Conservation (phyloP, 306 rosid genomes). For the Cucurbita argyrosperma region DNA sequence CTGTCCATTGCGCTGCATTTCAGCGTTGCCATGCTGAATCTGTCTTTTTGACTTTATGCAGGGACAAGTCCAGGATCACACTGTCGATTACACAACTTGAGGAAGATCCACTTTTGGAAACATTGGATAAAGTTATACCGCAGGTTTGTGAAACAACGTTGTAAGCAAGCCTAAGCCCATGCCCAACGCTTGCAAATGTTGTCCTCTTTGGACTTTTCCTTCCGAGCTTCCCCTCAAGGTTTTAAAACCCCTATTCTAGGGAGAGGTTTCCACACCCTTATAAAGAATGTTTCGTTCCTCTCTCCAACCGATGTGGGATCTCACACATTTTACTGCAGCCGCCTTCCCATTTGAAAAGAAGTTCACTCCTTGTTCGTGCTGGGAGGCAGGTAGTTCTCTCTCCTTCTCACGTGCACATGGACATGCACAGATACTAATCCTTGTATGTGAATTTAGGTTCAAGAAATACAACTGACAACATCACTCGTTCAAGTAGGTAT, state of each 20-base stretch:
- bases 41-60: slow-evolving; percentile 9
- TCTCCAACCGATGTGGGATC: not conserved
- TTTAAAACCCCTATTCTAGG: too few species aligned
- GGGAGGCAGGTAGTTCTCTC: slow-evolving; percentile 65
- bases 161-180: too few species aligned
- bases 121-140: slow-evolving; percentile 87
- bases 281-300: not conserved
- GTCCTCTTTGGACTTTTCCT: too few species aligned
- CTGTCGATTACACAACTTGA: slow-evolving; percentile 78
- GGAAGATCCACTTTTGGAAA: slow-evolving; percentile 93
- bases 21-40: not conserved
- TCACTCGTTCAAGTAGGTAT: slow-evolving; percentile 88
- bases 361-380: slow-evolving; percentile 82
- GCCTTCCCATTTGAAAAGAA: slow-evolving; percentile 43
- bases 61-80: slow-evolving; percentile 34
- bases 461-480: slow-evolving; percentile 69
- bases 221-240: too few species aligned
- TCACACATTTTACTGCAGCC: slow-evolving; percentile 32
- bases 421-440: not conserved
- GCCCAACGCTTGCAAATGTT: too few species aligned
- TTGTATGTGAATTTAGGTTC: slow-evolving; percentile 37
- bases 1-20: not conserved
- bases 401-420: not conserved
- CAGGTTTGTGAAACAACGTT: slow-evolving; percentile 41
- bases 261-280: too few species aligned